Evolutionary conservation across 176 grass and related monocot species (phyloP), one percentile per base, ranked within the genome.

Genomic region (Oryza punctata): DNA sequence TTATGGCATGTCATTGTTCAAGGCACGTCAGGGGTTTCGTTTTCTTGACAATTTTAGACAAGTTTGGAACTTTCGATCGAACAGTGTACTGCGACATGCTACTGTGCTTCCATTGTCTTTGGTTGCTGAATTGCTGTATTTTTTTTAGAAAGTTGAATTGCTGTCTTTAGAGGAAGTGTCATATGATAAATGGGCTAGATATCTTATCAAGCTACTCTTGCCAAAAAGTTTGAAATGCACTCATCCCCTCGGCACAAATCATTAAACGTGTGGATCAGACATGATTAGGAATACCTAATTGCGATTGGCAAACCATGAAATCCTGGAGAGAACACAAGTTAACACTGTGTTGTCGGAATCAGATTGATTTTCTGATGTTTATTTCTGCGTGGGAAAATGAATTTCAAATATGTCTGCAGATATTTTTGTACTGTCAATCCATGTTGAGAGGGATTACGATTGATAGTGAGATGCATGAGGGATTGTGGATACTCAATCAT

Each of bases 21-120:
- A 66, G 70, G 82, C 77, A 80, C 87, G 70, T 71, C 40, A 80
- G n/a, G 26, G n/a, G 75, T 80, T 47, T 75, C 28, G 49, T 70
- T 85, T 78, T 63, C 45, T 26, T 1, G 5, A 12, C 63, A 63
- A 10, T 66, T 49, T 60, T 0, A 1, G 68, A 44, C 61, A 50
- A 52, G 57, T 23, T 61, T 23, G 2, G 57, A 75, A 79, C n/a
- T 73, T 21, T 24, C 4, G 40, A 14, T 40, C 8, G 24, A 23
- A 18, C 10, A 21, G 32, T 11, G 14, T 65, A 27, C 81, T 5
- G 21, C 13, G 67, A 84, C 74, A 6, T 54, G 13, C 25, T 21
- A 5, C 38, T 63, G 10, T 44, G 73, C 26, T 49, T 49, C 27
- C 7, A 26, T 23, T 11, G 19, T 11, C 23, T 25, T 44, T 21